phyloP scores from a whole-genome alignment of 768 basidiomycete genomes.

The Kwoniella mangroviensis region DNA sequence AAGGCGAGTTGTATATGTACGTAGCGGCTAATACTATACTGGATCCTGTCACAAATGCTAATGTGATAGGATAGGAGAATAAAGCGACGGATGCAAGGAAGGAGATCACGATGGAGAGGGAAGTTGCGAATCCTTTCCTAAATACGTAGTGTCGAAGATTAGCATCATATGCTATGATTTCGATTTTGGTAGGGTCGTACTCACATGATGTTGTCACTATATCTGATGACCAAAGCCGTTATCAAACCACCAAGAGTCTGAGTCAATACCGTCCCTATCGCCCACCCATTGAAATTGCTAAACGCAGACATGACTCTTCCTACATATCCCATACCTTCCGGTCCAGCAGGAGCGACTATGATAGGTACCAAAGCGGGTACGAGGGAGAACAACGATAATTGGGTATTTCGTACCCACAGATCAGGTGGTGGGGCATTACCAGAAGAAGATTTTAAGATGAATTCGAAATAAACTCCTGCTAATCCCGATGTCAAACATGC shows the following conservation, averaged over 20 bases:
- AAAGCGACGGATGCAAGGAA: constrained; percentile 89
- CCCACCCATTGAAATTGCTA: constrained; percentile 84
- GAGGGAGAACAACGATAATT: constrained; percentile 90
- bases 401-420: constrained; percentile 95
- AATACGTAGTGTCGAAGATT: not conserved
- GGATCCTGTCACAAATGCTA: constrained; percentile 83
- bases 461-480: constrained; percentile 97
- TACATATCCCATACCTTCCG: constrained; percentile 36
- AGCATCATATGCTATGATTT: not conserved
- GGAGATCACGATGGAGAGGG: constrained; percentile 88
- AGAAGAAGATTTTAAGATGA: constrained; percentile 84
- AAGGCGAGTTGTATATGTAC: constrained; percentile 85
- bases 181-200: constrained; percentile 3
- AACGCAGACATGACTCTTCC: constrained; percentile 64
- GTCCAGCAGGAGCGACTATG: constrained; percentile 62
- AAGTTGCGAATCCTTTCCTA: constrained; percentile 89
- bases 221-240: constrained; percentile 92
- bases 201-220: constrained; percentile 72
- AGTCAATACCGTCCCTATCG: constrained; percentile 84
- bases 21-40: constrained; percentile 83
- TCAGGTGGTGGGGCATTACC: constrained; percentile 60
- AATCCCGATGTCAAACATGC: constrained; percentile 96
- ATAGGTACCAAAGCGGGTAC: constrained; percentile 84
- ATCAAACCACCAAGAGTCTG: constrained; percentile 91
- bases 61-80: constrained; percentile 85